Conservation (phyloP, 148 eudicot genomes). For the Euryodendron excelsum region DNA sequence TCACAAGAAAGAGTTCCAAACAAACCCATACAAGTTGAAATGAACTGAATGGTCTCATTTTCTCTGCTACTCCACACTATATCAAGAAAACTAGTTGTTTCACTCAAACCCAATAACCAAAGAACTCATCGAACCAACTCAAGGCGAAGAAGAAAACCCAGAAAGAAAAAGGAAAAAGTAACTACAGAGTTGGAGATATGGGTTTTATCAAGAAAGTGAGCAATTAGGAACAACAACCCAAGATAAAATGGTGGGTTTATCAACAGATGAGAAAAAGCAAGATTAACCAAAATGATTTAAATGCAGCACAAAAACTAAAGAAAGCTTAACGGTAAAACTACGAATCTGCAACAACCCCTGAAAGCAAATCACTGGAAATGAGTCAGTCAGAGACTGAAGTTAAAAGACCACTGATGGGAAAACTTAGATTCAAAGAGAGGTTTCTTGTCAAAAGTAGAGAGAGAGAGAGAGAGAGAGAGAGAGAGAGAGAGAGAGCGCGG, state of each 20-base stretch:
- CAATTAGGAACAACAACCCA: not conserved
- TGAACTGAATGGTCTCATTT: conserved; percentile 43
- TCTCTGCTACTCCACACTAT: conserved; percentile 6
- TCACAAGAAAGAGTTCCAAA: conserved; percentile 37
- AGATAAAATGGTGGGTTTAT: not conserved
- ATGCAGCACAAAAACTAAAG: not conserved
- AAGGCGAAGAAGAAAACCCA: not conserved
- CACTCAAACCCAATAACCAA: conserved; percentile 21
- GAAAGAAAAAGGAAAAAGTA: not conserved
- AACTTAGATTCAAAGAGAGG: conserved; percentile 70
- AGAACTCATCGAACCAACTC: not conserved
- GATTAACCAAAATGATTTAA: not conserved
- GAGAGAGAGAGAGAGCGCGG: not conserved
- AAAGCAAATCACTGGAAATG: conserved; percentile 17
- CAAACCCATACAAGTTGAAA: conserved; percentile 40
- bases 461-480: conserved; percentile 21
- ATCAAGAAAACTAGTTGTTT: not conserved
- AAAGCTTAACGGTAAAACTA: conserved; percentile 30
- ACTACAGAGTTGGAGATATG: conserved; percentile 2
- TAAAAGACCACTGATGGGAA: conserved; percentile 14
- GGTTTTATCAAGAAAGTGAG: conserved; percentile 3
- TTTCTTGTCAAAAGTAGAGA: conserved; percentile 23
- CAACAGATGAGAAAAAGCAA: not conserved
- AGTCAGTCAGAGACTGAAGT: conserved; percentile 25
- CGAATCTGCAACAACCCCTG: conserved; percentile 24